phyloP scores from a whole-genome alignment of 2,329 filamentous ascomycete species.

The Macrophomina tecta region DNA sequence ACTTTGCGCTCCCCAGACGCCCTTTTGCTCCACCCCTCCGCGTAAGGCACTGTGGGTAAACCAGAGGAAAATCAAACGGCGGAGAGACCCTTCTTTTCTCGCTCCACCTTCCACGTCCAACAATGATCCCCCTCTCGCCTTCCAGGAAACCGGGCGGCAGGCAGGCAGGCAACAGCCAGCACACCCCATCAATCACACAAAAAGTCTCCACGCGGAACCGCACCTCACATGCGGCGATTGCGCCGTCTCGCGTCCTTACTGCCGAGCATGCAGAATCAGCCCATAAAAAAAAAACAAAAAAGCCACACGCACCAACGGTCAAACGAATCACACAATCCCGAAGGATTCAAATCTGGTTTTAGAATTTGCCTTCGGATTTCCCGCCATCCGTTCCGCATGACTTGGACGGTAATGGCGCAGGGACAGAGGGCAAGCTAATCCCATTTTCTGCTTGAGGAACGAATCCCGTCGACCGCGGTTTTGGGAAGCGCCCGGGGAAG shows the following conservation, averaged over 20 bases:
- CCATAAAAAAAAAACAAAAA: neutral
- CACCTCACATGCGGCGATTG: neutral
- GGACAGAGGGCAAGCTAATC: neutral
- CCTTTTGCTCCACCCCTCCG: slow-evolving; percentile 10
- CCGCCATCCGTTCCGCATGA: neutral
- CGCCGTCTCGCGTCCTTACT: neutral
- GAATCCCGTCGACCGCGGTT: neutral
- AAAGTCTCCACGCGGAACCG: neutral
- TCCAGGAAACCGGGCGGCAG: neutral
- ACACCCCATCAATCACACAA: neutral
- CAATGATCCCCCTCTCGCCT: neutral
- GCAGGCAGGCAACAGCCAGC: slow-evolving; percentile 1
- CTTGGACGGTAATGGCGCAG: neutral
- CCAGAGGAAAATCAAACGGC: neutral
- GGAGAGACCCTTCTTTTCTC: neutral
- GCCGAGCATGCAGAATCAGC: neutral
- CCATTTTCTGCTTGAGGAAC: neutral
- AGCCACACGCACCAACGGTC: neutral
- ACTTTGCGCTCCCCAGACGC: neutral
- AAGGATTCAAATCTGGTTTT: neutral
- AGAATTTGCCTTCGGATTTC: neutral
- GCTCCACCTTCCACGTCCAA: neutral
- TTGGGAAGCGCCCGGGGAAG: slow-evolving; percentile 22
- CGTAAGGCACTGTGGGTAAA: neutral
- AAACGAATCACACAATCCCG: neutral